Evolutionary conservation across 352 stramenopile genomes (phyloP).

Genomic region (Paralagenidium karlingii): DNA sequence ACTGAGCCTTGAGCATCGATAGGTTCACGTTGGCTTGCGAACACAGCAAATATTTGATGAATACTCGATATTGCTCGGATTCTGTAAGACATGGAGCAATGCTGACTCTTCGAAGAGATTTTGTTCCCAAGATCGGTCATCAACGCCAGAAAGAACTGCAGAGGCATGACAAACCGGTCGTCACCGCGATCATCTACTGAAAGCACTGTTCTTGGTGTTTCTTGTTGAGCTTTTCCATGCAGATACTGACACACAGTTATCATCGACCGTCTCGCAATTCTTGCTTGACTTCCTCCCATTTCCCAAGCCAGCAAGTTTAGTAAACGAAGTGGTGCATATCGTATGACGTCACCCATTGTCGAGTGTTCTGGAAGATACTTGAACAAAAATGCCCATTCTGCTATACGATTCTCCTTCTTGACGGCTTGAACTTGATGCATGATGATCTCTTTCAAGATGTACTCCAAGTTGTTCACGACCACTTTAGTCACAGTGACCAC

Average conservation of each 20-base stretch:
- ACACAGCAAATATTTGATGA: slow-evolving; percentile 49
- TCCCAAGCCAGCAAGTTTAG: slow-evolving; percentile 57
- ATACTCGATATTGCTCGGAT: slow-evolving; percentile 66
- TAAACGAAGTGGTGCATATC: slow-evolving; percentile 28
- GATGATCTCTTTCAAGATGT: slow-evolving; percentile 45
- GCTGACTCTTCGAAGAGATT: slow-evolving; percentile 37
- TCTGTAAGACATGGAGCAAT: slow-evolving; percentile 15
- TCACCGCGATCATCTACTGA: not conserved
- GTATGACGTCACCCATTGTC: slow-evolving; percentile 45
- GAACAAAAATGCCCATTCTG: slow-evolving; percentile 62
- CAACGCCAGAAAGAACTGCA: slow-evolving; percentile 63
- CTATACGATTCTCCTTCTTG: slow-evolving; percentile 31
- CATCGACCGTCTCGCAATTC: slow-evolving; percentile 38
- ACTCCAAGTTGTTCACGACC: slow-evolving; percentile 30
- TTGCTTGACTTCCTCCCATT: slow-evolving; percentile 33
- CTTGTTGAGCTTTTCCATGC: slow-evolving; percentile 10
- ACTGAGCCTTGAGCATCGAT: slow-evolving; percentile 6
- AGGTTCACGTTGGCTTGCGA: not conserved
- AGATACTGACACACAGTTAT: slow-evolving; percentile 35
- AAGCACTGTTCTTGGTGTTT: slow-evolving; percentile 9
- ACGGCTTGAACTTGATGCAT: slow-evolving; percentile 42
- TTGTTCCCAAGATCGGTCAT: slow-evolving; percentile 71
- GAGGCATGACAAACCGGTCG: not conserved
- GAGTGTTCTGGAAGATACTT: slow-evolving; percentile 47
- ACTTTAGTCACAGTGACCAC: slow-evolving; percentile 25